Percentiles rank a stretch among this genome's conserved stretches.
Conservation (phyloP, 192 early-diverging fungal species). For the Nowakowskiella sp. region DNA sequence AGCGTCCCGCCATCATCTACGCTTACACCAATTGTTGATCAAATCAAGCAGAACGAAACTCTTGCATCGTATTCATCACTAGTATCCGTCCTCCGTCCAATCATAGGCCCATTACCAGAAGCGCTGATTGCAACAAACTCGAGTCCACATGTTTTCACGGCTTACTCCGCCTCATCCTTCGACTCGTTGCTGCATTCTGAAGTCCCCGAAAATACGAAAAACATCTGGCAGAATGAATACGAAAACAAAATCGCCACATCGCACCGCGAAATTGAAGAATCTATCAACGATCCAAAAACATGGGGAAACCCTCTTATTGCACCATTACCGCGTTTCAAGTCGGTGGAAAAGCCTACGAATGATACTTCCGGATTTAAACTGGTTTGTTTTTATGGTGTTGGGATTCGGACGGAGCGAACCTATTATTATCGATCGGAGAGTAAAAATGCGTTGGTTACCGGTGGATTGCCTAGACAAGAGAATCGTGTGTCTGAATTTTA, state of each 20-base stretch:
- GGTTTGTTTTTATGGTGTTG: slow-evolving; percentile 76
- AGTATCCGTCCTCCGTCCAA: not conserved
- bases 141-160: slow-evolving; percentile 1
- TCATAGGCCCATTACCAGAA: too few relatives aligned
- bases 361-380: slow-evolving; percentile 73
- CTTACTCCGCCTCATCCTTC: not conserved
- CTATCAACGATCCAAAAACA: slow-evolving; percentile 48
- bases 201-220: not conserved
- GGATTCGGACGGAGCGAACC: slow-evolving; percentile 68
- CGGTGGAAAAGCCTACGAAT: slow-evolving; percentile 15
- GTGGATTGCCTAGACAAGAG: slow-evolving; percentile 18
- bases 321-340: slow-evolving; percentile 38
- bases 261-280: slow-evolving; percentile 47
- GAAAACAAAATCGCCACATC: slow-evolving; percentile 46
- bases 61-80: not conserved
- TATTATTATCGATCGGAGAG: slow-evolving; percentile 61
- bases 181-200: not conserved
- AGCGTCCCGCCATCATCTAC: not conserved
- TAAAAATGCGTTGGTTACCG: slow-evolving; percentile 12
- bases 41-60: slow-evolving; percentile 6
- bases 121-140: not conserved
- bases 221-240: not conserved
- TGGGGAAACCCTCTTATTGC: slow-evolving; percentile 80
- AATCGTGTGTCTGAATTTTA: too few relatives aligned
- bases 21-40: too few relatives aligned